Evolutionary conservation across 2,329 filamentous ascomycete species (phyloP).

Genomic region (Tolypocladium amazonense): DNA sequence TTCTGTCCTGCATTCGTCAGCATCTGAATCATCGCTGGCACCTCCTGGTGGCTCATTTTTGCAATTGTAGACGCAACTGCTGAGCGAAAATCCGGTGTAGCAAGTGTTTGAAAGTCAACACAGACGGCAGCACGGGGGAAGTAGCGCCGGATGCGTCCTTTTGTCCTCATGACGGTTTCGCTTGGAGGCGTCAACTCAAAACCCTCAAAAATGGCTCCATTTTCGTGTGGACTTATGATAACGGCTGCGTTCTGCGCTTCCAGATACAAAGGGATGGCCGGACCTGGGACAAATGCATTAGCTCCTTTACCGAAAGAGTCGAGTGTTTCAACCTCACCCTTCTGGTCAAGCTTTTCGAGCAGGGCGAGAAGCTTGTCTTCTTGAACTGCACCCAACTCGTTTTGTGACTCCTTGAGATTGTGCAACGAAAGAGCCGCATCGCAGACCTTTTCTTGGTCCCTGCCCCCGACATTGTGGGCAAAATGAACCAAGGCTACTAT

Average conservation of each 20-base stretch:
- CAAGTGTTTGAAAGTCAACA: constrained; percentile 8
- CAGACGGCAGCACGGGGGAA: constrained; percentile 14
- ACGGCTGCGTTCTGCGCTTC: constrained; percentile 23
- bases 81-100: not conserved
- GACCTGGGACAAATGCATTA: not conserved
- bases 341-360: not conserved
- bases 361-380: not conserved
- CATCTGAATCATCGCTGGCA: constrained; percentile 2
- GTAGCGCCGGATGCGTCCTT: constrained; percentile 16
- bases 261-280: not conserved
- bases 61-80: constrained; percentile 6
- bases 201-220: constrained; percentile 14
- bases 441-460: not conserved
- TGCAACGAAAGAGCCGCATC: not conserved
- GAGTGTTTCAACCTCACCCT: not conserved
- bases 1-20: not conserved
- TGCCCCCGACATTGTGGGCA: not conserved
- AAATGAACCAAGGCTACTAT: not conserved
- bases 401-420: not conserved
- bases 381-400: not conserved
- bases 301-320: not conserved
- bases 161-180: constrained; percentile 10
- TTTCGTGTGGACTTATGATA: constrained; percentile 11
- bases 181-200: constrained; percentile 23
- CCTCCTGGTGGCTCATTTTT: constrained; percentile 16